Percentiles rank a stretch among this genome's conserved stretches.
Conservation (phyloP, 495 filamentous ascomycete genomes). For the Neurospora tetrasperma region DNA sequence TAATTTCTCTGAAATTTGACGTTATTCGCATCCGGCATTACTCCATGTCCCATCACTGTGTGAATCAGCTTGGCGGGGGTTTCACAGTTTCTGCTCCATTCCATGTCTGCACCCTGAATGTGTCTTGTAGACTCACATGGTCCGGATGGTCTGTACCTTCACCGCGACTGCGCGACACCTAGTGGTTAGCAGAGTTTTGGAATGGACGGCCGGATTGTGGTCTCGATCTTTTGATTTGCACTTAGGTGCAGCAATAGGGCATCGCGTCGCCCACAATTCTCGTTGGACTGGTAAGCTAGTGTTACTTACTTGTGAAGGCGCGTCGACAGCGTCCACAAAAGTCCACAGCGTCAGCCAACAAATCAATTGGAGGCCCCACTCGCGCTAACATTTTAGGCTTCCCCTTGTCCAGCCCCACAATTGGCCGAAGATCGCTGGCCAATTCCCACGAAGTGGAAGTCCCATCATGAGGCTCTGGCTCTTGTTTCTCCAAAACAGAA, state of each 20-base stretch:
- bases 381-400: not conserved
- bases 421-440: not conserved
- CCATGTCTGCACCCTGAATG: not conserved
- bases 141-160: not conserved
- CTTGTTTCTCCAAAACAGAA: not conserved
- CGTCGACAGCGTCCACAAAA: not conserved
- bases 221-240: slow-evolving; percentile 1
- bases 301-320: too few species aligned
- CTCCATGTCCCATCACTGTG: not conserved
- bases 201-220: not conserved
- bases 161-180: not conserved
- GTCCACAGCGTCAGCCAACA: not conserved
- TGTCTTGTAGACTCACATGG: not conserved
- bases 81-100: not conserved
- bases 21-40: not conserved
- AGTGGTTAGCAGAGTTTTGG: not conserved
- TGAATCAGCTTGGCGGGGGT: not conserved
- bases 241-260: not conserved
- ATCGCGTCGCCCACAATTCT: not conserved
- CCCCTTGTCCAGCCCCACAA: not conserved
- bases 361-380: not conserved
- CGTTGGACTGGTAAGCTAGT: not conserved
- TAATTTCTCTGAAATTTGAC: not conserved
- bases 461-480: not conserved
- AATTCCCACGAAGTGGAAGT: not conserved